These are phyloP conservation scores for Tulasnella sp. DNA, from an alignment of 768 basidiomycete species.

Conservation along the genomic window DNA sequence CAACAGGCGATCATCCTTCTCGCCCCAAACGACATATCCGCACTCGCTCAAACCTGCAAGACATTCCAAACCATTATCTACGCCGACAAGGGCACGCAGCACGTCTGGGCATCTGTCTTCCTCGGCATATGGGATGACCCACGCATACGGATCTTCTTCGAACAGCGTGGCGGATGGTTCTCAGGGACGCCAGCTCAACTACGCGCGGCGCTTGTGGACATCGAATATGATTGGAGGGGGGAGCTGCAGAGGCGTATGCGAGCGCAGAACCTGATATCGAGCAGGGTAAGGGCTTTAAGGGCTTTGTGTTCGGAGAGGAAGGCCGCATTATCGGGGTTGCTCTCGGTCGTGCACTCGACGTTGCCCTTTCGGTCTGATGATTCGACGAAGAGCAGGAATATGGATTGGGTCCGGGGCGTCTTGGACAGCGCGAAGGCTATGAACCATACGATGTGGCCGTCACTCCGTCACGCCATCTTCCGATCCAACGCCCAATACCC, in stretches of 20 bases:
- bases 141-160: slow-evolving; percentile 22
- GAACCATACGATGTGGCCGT: slow-evolving; percentile 5
- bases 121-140: slow-evolving; percentile 57
- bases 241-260: slow-evolving; percentile 41
- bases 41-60: slow-evolving; percentile 46
- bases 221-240: slow-evolving; percentile 39
- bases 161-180: slow-evolving; percentile 18
- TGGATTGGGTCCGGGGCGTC: slow-evolving; percentile 5
- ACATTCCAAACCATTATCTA: slow-evolving; percentile 40
- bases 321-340: slow-evolving; percentile 8
- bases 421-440: background rate
- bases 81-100: slow-evolving; percentile 30
- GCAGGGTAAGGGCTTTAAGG: background rate
- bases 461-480: background rate
- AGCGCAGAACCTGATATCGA: slow-evolving; percentile 35
- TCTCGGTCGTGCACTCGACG: background rate
- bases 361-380: background rate
- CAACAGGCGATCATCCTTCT: slow-evolving; percentile 48
- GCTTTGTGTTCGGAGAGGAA: slow-evolving; percentile 8
- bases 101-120: slow-evolving; percentile 61
- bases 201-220: slow-evolving; percentile 12
- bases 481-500: background rate
- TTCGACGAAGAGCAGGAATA: background rate
- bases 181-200: slow-evolving; percentile 1
- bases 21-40: slow-evolving; percentile 45